Evolutionary conservation across 2,329 filamentous ascomycete genomes (phyloP), one percentile per base, ranked within the genome.

Genomic region (Paracoccidioides lutzii): DNA sequence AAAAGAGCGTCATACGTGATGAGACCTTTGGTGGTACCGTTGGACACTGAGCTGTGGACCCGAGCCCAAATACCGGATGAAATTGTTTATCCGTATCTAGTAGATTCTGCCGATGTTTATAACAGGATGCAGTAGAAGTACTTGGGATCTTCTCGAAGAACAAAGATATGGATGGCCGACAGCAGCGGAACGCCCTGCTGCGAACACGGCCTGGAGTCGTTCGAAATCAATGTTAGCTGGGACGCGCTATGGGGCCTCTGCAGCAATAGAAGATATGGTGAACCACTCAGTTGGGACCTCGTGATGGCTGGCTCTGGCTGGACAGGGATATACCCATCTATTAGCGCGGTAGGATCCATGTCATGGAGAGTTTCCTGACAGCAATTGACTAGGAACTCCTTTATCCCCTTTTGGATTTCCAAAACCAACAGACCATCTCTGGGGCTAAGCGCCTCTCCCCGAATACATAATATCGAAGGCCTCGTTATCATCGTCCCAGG

Each of bases 81-180:
- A 54, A 8, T 3, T 64, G 55, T 30, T 71, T 71, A 3, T 62
- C 42, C 0, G 54, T 61, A 55, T 78, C 76, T 14, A 64, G 70
- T 14, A 79, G 64, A 52, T 78, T 73, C 9, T 66, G 62, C 0
- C 73, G 67, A 60, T 83, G 80, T 80, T 76, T 30, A 67, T 70
- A 42, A 30, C 30, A 44, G 45, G 0, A 65, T 55, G 1, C 77
- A 69, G 3, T 70, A 65, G 59, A 83, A 83, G 65, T 82, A 83
- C 0, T 66, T 66, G 0, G 81, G 80, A 61, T 84, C 81, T 60
- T 84, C 81, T 6, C 80, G 73, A 2, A 84, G 66, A 0, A 72
- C 61, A 74, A 74, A 79, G 0, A 82, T 45, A 59, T 82, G 78
- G 63, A 59, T 82, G 78, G 63, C 83, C 80, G 55, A 80, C 74